Base-by-base conservation (phyloP, 352 stramenopile species). In the Blastocystis sp. region DNA sequence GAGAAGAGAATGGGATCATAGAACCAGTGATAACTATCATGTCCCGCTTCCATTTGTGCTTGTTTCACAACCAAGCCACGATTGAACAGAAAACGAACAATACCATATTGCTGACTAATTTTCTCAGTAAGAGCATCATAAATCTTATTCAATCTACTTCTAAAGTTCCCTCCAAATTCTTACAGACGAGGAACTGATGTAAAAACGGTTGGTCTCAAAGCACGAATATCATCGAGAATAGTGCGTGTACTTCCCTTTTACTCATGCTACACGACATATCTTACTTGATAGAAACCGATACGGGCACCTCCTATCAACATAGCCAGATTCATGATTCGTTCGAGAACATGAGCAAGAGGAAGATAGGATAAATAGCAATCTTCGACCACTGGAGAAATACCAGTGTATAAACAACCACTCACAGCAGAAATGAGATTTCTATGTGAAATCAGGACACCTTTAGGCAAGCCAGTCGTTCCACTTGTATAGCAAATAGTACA, bases 1-100 rank as follows among this genome's bases (percentile, higher is more conserved):
- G 93, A 92, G 90, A 99, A 99, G 82, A 99, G 92, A 27, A 98
- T 90, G n/a, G 92, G 90, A 92, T 98, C 96, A 93, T 96, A 99
- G 5, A 98, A 69, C 57, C 89, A 89, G 89, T 97, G 53, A 19
- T 22, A 24, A 56, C 69, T 79, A 42, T 51, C n/a, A 11, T 64
- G 37, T 4, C 93, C 93, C 5, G 92, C 90, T 9, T 79, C 90
- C 5, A 95, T 90, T 0, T 90, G 91, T 0, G 91, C 90, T 27
- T 92, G 90, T 89, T 95, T 95, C 30, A 92, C 90, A 0, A 90
- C 91, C 59, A 93, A 92, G 0, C 91, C 93, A 53, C 94, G 91
- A 60, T 94, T 91, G 48, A 94, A 95, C 42, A 95, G 91, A 22
- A 92, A 68, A 81, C 93, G 94, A 90, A 94, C 94, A 33, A 95